Evolutionary conservation across 2,329 filamentous ascomycete species (phyloP), one percentile per base, ranked within the genome.

Genomic region (Cladosporium sp.): DNA sequence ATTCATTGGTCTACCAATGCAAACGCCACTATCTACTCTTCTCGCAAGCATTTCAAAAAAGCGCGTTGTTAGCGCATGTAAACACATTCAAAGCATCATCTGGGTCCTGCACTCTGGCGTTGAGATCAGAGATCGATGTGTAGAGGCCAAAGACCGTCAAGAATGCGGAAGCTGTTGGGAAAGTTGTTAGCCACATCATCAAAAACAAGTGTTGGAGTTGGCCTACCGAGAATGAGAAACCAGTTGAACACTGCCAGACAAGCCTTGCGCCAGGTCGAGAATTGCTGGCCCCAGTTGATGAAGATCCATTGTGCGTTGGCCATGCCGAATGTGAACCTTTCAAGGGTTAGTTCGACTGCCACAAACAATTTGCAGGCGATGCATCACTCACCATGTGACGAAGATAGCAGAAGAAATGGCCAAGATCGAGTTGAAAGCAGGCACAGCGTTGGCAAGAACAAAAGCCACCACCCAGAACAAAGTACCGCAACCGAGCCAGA

Each of bases 201-300:
- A 34, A 34, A 34, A 7, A 13, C 32, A n/a, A n/a, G 22, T 27
- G 22, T 13, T 12, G 11, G 32, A 34, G 6, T 34, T 5, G 32
- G 5, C n/a, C 13, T 13, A 34, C 32, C 43, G n/a, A 39, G 22
- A 11, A 47, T 38, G n/a, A 47, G 19, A 34, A 47, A 47, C 43
- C 43, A 47, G 43, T 47, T 47, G 43, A 47, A 47, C 4, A 47
- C 18, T 7, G 43, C 32, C 7, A 47, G 43, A 7, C 27, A 20
- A n/a, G 43, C 24, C n/a, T 47, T 47, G 2, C 17, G 32, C 43
- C 43, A 47, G 11, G 43, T 39, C 3, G 43, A 47, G 43, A 47
- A 47, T 12, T 47, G 43, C 43, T 38, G 34, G 22, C 43, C 43
- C 43, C 43, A 47, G 34, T 47, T 47, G 19, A 47, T 20, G 43